Conservation (phyloP, 148 eudicot species). For the Rhododendron molle region DNA sequence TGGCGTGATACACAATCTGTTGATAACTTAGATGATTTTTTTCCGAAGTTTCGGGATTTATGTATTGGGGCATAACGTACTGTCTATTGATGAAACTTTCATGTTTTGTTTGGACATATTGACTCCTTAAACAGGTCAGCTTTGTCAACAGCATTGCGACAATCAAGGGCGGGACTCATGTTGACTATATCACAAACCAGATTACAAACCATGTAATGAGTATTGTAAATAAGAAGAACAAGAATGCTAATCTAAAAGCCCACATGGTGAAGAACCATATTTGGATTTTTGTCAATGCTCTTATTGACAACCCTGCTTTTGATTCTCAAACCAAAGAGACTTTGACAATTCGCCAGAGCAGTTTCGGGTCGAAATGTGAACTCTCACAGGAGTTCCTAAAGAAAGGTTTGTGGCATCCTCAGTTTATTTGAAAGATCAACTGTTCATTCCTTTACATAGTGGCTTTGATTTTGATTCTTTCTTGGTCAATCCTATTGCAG, state of each 20-base stretch:
- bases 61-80: neutral
- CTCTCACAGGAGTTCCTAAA: slow-evolving; percentile 63
- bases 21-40: neutral
- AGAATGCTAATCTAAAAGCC: slow-evolving; percentile 58
- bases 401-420: slow-evolving; percentile 48
- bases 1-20: neutral
- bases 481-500: slow-evolving; percentile 19
- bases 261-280: slow-evolving; percentile 72
- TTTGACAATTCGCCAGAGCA: slow-evolving; percentile 66
- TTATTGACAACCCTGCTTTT: slow-evolving; percentile 97
- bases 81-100: neutral
- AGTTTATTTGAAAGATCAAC: neutral
- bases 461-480: neutral
- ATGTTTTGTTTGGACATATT: neutral
- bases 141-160: slow-evolving; percentile 89
- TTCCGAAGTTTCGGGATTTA: neutral
- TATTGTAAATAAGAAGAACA: slow-evolving; percentile 47
- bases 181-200: slow-evolving; percentile 75
- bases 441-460: neutral
- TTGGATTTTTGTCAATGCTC: slow-evolving; percentile 93
- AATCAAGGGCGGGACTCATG: slow-evolving; percentile 94
- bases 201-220: slow-evolving; percentile 48
- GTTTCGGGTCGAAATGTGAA: slow-evolving; percentile 78
- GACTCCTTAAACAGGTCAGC: slow-evolving; percentile 59
- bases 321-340: slow-evolving; percentile 99